Evolutionary conservation across 805 yeast species (phyloP).

Genomic region (Candida insectorum): DNA sequence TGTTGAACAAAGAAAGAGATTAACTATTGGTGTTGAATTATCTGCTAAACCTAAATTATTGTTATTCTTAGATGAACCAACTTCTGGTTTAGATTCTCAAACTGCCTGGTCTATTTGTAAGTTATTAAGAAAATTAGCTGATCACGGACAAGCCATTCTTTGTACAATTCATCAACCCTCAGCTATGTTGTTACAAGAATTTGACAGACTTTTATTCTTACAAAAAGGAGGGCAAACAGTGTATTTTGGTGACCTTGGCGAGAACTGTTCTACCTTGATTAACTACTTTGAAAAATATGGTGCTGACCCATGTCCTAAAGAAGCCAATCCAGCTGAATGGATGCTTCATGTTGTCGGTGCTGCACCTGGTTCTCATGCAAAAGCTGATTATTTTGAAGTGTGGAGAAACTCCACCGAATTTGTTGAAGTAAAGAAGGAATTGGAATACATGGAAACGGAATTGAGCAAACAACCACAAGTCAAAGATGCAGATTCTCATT

Average conservation of each 20-base stretch:
- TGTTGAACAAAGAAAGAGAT: constrained; percentile 40
- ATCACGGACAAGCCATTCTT: constrained; percentile 38
- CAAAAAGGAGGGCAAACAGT: constrained; percentile 77
- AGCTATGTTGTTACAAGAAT: constrained; percentile 69
- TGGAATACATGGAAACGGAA: constrained; percentile 61
- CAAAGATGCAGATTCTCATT: constrained; percentile 23
- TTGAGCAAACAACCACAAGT: constrained; percentile 18
- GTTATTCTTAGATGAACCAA: constrained; percentile 57
- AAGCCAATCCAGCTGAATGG: constrained; percentile 61
- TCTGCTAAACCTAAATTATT: constrained; percentile 38
- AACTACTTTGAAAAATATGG: constrained; percentile 69
- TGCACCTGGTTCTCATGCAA: constrained; percentile 73
- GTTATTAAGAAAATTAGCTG: constrained; percentile 36
- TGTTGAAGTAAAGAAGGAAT: constrained; percentile 53
- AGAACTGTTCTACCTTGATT: constrained; percentile 53
- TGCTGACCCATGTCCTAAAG: constrained; percentile 43
- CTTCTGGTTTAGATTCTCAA: constrained; percentile 55
- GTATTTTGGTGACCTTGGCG: constrained; percentile 78
- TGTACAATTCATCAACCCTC: constrained; percentile 83
- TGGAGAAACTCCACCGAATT: constrained; percentile 72
- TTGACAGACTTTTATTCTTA: constrained; percentile 67
- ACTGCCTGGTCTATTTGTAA: constrained; percentile 41
- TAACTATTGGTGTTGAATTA: constrained; percentile 40
- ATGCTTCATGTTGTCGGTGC: constrained; percentile 84
- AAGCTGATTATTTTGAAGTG: constrained; percentile 68